Conservation (phyloP, 2,329 filamentous ascomycete genomes). For the Fusarium tuaranense region DNA sequence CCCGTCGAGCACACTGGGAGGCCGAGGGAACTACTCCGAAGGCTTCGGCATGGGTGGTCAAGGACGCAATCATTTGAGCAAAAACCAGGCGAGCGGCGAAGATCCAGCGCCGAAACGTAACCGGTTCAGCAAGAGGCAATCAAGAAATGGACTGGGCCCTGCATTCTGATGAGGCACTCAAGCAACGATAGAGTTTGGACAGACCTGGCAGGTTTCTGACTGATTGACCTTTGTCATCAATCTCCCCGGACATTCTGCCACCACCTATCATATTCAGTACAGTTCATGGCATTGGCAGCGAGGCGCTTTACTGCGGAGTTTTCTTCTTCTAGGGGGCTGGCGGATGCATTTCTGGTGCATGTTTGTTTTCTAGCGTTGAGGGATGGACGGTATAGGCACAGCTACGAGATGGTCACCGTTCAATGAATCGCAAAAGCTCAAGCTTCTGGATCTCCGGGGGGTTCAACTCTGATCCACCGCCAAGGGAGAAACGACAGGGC, state of each 20-base stretch:
- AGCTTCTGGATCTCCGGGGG: constrained; percentile 15
- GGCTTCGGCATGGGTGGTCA: constrained; percentile 61
- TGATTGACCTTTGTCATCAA: constrained; percentile 24
- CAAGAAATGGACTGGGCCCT: constrained; percentile 91
- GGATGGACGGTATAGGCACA: constrained; percentile 12
- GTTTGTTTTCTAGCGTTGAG: constrained; percentile 37
- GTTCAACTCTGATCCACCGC: background rate
- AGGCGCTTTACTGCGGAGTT: constrained; percentile 49
- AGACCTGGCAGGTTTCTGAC: constrained; percentile 20
- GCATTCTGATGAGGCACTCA: constrained; percentile 71
- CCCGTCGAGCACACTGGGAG: constrained; percentile 78
- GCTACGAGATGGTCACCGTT: background rate
- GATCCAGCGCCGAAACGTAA: constrained; percentile 67
- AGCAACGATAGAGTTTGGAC: constrained; percentile 16
- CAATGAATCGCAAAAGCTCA: constrained; percentile 7
- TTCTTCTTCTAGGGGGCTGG: constrained; percentile 39
- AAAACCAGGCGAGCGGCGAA: constrained; percentile 68
- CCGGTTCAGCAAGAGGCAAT: constrained; percentile 91
- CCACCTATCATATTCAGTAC: constrained; percentile 41
- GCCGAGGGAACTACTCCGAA: constrained; percentile 64
- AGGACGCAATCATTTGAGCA: constrained; percentile 68
- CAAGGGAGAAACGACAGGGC: background rate
- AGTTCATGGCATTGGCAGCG: constrained; percentile 49
- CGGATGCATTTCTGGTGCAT: constrained; percentile 43
- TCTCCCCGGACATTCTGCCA: constrained; percentile 35